These are phyloP conservation scores for Pachyrhizus erosus DNA, from an alignment of 306 rosid genomes.

Conservation along the genomic window DNA sequence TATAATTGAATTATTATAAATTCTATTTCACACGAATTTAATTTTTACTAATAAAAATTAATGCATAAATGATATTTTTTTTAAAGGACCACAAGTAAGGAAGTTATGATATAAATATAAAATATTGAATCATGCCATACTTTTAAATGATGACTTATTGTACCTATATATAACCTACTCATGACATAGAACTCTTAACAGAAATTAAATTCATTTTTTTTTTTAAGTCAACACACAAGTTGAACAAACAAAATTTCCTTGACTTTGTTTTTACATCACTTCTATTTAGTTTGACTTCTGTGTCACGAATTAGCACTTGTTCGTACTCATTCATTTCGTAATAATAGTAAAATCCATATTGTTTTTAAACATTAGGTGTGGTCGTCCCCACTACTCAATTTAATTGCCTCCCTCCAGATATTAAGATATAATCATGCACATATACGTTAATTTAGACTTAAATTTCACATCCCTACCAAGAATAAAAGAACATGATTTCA, in stretches of 20 bases:
- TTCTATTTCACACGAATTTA: too few species aligned
- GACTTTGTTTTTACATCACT: neutral
- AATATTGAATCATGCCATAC: too few species aligned
- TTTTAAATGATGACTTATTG: neutral
- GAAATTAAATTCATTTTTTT: neutral
- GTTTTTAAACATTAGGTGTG: neutral
- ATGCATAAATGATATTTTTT: too few species aligned
- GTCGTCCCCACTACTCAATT: neutral
- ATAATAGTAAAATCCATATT: neutral
- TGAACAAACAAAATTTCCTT: neutral
- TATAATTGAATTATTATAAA: too few species aligned
- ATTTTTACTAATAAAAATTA: too few species aligned
- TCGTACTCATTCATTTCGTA: neutral
- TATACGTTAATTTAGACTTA: neutral
- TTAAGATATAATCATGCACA: neutral
- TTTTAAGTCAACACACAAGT: constrained; percentile 3
- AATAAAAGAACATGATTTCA: neutral
- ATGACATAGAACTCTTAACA: neutral
- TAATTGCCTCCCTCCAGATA: neutral
- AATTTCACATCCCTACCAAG: neutral
- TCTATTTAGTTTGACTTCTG: neutral
- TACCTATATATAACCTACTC: neutral
- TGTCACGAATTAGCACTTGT: neutral
- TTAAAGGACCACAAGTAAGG: too few species aligned
- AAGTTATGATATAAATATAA: too few species aligned